phyloP scores from a whole-genome alignment of 2,329 filamentous ascomycete species.

The Cryphonectria parasitica region DNA sequence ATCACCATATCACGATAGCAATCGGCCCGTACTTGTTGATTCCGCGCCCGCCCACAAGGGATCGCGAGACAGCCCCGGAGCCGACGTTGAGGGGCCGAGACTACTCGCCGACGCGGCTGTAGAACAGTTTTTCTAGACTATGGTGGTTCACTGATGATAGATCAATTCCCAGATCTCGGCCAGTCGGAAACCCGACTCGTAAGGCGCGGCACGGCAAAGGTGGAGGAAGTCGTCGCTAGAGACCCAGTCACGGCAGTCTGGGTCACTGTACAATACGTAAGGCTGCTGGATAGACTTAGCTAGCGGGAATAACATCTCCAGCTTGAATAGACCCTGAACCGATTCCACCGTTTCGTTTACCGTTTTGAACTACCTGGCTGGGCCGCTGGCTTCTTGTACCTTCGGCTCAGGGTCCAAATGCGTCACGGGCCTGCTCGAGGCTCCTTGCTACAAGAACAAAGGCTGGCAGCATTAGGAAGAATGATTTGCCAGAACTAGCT shows the following conservation, averaged over 20 bases:
- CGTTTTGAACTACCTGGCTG: neutral
- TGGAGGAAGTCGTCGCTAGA: neutral
- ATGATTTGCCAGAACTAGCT: neutral
- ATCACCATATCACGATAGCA: neutral
- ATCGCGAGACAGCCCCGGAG: neutral
- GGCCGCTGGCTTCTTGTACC: neutral
- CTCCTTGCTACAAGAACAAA: neutral
- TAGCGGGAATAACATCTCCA: neutral
- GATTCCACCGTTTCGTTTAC: neutral
- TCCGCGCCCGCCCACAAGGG: neutral
- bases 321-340: neutral
- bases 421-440: neutral
- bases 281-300: neutral
- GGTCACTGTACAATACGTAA: neutral
- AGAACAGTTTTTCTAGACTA: neutral
- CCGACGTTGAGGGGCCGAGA: neutral
- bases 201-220: neutral
- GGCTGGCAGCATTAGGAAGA: neutral
- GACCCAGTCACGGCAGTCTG: neutral
- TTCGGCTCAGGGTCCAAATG: neutral
- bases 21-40: neutral
- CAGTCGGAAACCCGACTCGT: neutral
- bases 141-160: neutral
- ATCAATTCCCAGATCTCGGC: neutral
- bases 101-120: neutral